These are phyloP conservation scores for Microdochium paspali DNA, from an alignment of 2,329 filamentous ascomycete species.

Conservation along the genomic window DNA sequence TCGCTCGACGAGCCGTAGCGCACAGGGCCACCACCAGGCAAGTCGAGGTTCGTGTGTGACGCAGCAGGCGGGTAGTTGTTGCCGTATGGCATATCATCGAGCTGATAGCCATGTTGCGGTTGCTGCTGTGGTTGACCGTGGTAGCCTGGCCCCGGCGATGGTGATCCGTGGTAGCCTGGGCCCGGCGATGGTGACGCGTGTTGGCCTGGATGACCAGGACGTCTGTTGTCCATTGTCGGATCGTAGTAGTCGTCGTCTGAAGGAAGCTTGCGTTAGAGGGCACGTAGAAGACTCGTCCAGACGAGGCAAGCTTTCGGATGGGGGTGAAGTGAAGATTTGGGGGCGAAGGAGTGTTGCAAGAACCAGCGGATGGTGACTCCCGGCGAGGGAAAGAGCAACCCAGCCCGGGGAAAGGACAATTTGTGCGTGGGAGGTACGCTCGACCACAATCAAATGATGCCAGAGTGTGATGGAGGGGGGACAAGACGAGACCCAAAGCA, in stretches of 20 bases:
- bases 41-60: conserved; percentile 45
- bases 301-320: too few species aligned
- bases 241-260: conserved; percentile 53
- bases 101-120: conserved; percentile 65
- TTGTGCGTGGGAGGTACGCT: background rate
- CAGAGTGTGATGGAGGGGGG: background rate
- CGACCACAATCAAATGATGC: background rate
- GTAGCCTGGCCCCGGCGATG: conserved; percentile 51
- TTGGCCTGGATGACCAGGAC: conserved; percentile 29
- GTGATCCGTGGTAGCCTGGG: conserved; percentile 44
- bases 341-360: conserved; percentile 1
- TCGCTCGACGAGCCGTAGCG: conserved; percentile 55
- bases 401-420: background rate
- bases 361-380: background rate
- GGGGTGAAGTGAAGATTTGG: conserved; percentile 1
- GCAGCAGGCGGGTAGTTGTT: conserved; percentile 26
- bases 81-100: conserved; percentile 68
- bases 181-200: conserved; percentile 68
- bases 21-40: conserved; percentile 55
- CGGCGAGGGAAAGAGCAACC: background rate
- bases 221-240: conserved; percentile 44
- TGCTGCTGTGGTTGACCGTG: conserved; percentile 35
- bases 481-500: background rate
- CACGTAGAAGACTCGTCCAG: conserved; percentile 10
- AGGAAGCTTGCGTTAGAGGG: conserved; percentile 7